Base-by-base conservation (phyloP, 345 rosid genomes). In the Cardamine chenopodiifolia region DNA sequence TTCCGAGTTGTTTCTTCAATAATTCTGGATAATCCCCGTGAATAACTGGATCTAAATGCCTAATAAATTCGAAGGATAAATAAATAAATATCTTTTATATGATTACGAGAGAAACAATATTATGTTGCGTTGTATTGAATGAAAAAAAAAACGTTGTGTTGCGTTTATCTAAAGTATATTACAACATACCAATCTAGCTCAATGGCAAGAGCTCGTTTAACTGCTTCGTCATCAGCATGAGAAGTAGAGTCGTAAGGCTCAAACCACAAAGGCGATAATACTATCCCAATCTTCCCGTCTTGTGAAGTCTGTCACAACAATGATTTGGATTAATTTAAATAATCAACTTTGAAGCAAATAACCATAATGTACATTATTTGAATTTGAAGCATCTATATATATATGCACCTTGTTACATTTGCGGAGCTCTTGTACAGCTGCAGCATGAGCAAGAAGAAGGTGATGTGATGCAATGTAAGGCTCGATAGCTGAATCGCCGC, bases 361-460 rank as follows among this genome's bases (percentile, higher is more conserved):
- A 29, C n/a, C 13, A 56, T 8, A 18, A 56, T 8, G 13, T 29
- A n/a, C 0, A 8, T 5, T 17, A 9, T 54, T 17, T 17, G 17
- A 29, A n/a, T 29, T 0, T n/a, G 8, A 57, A 14, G 14, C 18
- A 26, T 9, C 0, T 5, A 58, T 58, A 57, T 45, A 20, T 35
- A 35, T 35, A 35, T 18, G 31, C 28, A 66, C 73, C 70, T 76
- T 68, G 68, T 47, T 66, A 78, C 81, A 66, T 8, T 66, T 57
- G 25, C 61, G 55, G 8, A 78, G 49, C 71, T 71, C 72, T 60
- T 78, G 63, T 15, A 65, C 73, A 7, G 77, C 81, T n/a, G 76
- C 81, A 1, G 81, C 81, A 71, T 78, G 81, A 64, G 77, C 31
- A 37, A 77, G 77, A 65, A 78, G 81, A 49, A 78, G 66, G 55